Evolutionary conservation across 305 asterid genomes (phyloP).

Genomic region (Fraxinus ornus): DNA sequence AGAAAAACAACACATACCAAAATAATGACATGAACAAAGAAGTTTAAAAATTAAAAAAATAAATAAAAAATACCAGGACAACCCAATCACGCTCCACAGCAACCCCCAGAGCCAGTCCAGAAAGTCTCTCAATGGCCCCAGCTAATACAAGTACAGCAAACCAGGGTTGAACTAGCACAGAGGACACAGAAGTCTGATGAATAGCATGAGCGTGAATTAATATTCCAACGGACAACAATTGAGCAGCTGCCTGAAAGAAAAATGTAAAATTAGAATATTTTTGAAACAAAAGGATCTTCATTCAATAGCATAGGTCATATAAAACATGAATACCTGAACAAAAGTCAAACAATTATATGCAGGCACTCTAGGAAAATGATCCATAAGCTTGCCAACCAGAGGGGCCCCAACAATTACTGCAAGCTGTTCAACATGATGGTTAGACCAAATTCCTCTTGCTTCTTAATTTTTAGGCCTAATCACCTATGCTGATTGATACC

Average conservation of each 20-base stretch:
- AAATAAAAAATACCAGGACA: constrained; percentile 58
- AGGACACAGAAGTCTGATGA: constrained; percentile 43
- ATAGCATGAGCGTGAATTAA: constrained; percentile 71
- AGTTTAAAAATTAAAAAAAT: constrained; percentile 10
- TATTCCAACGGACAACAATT: constrained; percentile 77
- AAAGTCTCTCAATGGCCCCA: constrained; percentile 84
- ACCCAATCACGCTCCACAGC: constrained; percentile 99
- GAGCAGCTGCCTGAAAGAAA: constrained; percentile 78
- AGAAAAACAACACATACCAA: constrained; percentile 1
- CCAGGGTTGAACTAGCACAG: constrained; percentile 79
- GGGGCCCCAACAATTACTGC: constrained; percentile 94
- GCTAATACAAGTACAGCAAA: constrained; percentile 70
- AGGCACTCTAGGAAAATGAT: constrained; percentile 81
- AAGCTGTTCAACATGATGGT: constrained; percentile 52
- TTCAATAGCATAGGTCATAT: constrained; percentile 7
- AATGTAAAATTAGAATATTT: constrained; percentile 14
- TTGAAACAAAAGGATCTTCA: constrained; percentile 11
- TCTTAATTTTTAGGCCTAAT: constrained; percentile 20
- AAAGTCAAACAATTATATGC: constrained; percentile 68
- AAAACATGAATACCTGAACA: constrained; percentile 57
- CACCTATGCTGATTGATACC: constrained; percentile 42
- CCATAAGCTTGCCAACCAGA: constrained; percentile 87
- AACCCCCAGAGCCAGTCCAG: constrained; percentile 90
- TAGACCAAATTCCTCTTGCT: constrained; percentile 27
- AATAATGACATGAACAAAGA: constrained; percentile 6